A percentile compares a stretch with the other conserved stretches of the same genome.
phyloP scores from a whole-genome alignment of 2,329 filamentous ascomycete genomes.

The Whalleya microplaca region DNA sequence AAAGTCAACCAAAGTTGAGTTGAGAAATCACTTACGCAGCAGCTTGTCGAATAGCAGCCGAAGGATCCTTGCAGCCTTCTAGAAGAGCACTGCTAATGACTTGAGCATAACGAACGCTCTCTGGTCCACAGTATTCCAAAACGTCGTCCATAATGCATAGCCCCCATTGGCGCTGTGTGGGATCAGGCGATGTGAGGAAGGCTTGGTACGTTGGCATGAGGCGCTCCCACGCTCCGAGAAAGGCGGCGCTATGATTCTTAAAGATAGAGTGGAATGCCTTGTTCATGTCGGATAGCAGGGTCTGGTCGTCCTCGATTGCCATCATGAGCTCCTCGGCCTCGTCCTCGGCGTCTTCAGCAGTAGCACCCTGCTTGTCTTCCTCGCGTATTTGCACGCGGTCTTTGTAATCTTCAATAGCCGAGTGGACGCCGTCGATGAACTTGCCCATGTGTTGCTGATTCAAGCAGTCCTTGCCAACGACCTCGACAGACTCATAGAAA shows the following conservation, averaged over 20 bases:
- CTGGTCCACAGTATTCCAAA: constrained; percentile 89
- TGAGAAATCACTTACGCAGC: constrained; percentile 63
- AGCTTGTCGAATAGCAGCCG: constrained; percentile 91
- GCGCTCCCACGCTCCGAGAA: constrained; percentile 86
- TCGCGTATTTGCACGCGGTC: constrained; percentile 78
- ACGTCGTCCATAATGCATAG: constrained; percentile 99
- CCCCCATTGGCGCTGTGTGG: constrained; percentile 97
- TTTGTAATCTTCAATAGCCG: constrained; percentile 90
- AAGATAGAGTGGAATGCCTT: constrained; percentile 99
- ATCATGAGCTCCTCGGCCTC: constrained; percentile 84
- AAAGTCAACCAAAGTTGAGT: neutral
- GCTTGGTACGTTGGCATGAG: constrained; percentile 83
- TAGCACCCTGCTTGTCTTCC: constrained; percentile 75
- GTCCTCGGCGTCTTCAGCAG: constrained; percentile 87
- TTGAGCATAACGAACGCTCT: constrained; percentile 84
- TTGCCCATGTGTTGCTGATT: constrained; percentile 77
- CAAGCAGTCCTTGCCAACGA: constrained; percentile 84
- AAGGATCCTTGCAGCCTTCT: constrained; percentile 81
- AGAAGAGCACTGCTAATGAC: constrained; percentile 87
- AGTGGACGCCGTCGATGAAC: constrained; percentile 86
- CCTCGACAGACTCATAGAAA: constrained; percentile 98
- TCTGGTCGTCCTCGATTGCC: constrained; percentile 97
- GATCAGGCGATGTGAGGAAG: constrained; percentile 80
- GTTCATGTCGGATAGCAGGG: constrained; percentile 97
- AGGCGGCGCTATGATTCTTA: constrained; percentile 87